Evolutionary conservation across 306 rosid genomes (phyloP).

Genomic region (Sindora glabra): DNA sequence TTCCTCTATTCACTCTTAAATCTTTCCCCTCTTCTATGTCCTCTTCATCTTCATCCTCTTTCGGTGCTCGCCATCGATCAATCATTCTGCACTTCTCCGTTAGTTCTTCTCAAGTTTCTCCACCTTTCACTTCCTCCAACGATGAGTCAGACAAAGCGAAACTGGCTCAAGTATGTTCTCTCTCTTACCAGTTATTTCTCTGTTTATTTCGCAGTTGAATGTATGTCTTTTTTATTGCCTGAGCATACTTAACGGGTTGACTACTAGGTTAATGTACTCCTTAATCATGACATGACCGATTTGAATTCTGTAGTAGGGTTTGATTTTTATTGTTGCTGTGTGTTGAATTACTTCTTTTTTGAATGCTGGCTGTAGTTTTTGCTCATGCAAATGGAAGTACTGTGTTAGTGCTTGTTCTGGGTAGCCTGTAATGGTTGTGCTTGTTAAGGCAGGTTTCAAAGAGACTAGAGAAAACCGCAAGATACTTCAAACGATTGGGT

Average conservation of each 20-base stretch:
- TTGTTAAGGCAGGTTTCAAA: slow-evolving; percentile 65
- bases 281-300: background rate
- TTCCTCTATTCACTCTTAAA: slow-evolving; percentile 14
- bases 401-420: background rate
- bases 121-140: slow-evolving; percentile 31
- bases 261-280: background rate
- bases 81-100: slow-evolving; percentile 22
- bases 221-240: too few species aligned
- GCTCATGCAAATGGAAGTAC: too few species aligned
- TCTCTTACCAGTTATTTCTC: background rate
- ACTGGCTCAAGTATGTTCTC: slow-evolving; percentile 59
- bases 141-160: slow-evolving; percentile 67
- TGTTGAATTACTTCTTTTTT: background rate
- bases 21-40: slow-evolving; percentile 12
- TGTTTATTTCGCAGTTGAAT: background rate
- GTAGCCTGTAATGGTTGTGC: background rate
- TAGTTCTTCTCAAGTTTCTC: slow-evolving; percentile 42
- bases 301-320: slow-evolving; percentile 13
- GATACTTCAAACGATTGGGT: slow-evolving; percentile 88
- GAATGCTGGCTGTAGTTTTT: background rate
- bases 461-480: slow-evolving; percentile 78
- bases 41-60: slow-evolving; percentile 13
- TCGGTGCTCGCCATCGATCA: slow-evolving; percentile 19
- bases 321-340: background rate
- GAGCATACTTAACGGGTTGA: background rate